Base-by-base conservation (phyloP, 169 alveolate species). In the Plasmodium chabaudi region DNA sequence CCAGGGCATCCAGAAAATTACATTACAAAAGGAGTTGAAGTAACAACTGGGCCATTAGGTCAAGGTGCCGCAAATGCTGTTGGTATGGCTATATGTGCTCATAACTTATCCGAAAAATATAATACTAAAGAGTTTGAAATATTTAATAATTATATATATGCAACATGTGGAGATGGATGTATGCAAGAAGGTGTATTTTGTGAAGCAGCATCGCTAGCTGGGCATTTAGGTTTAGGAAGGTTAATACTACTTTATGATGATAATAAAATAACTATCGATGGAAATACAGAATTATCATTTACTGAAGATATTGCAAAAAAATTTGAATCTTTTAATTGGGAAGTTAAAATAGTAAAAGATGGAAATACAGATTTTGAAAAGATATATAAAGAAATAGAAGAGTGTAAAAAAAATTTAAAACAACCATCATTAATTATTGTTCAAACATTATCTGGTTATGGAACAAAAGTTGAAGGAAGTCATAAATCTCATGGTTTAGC, bases 1-100 rank as follows among this genome's bases (percentile, higher is more conserved):
- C 95, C 97, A 10, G 97, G 97, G 23, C 97, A 95, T 68, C 97
- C 97, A 47, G 97, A 93, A 63, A 84, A 75, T 21, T 91, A 89
- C n/a, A 74, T 93, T 72, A 88, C 93, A 69, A 88, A 89, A 64
- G 95, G 94, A 0, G 94, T 93, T 13, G 95, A 93, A 89, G 95
- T 87, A 53, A 92, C 95, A 19, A 60, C 95, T 46, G 96, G 96
- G 1, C 96, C 96, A n/a, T 87, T 94, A 21, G 96, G 96, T 9
- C 96, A 94, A 90, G 96, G 96, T 34, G 92, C 94, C 27, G 46
- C 94, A n/a, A 92, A 94, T 73, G 94, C 94, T 10, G 96, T 94
- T 34, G 96, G 96, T n/a, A 71, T 95, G 93, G 96, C 97, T 17
- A 91, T 93, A 60, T 94, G 92, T 12, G 93, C 94, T 19, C 92